Evolutionary conservation across 768 basidiomycete genomes (phyloP).

Genomic region (Galerina marginata): DNA sequence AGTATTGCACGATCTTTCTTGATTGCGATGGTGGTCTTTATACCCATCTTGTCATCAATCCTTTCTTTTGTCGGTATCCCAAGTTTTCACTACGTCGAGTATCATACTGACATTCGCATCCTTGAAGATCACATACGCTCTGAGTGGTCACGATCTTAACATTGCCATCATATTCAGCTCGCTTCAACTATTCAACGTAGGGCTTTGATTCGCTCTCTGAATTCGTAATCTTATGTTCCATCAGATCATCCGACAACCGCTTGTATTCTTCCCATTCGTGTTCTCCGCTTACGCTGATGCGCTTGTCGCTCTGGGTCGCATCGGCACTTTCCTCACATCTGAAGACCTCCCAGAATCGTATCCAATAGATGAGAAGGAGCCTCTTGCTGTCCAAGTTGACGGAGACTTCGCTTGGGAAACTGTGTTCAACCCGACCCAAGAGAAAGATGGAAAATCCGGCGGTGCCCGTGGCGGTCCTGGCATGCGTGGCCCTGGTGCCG

Average conservation of each 20-base stretch:
- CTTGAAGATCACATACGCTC: conserved; percentile 62
- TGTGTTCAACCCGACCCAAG: conserved; percentile 23
- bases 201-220: neutral
- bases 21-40: conserved; percentile 51
- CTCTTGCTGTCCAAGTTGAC: conserved; percentile 50
- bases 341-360: conserved; percentile 61
- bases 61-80: conserved; percentile 53
- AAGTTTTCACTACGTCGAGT: neutral
- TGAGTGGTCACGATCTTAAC: conserved; percentile 60
- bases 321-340: conserved; percentile 54
- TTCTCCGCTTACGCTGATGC: conserved; percentile 55
- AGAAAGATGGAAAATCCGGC: conserved; percentile 20
- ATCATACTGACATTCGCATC: neutral
- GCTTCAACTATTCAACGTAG: conserved; percentile 63
- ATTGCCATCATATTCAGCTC: conserved; percentile 62
- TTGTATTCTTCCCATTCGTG: conserved; percentile 60
- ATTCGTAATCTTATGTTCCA: neutral
- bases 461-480: conserved; percentile 1
- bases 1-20: conserved; percentile 44
- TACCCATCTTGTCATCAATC: conserved; percentile 58
- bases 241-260: conserved; percentile 62
- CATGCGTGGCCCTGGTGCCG: neutral
- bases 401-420: conserved; percentile 62
- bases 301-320: conserved; percentile 54
- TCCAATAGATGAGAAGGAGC: conserved; percentile 41